phyloP scores from a whole-genome alignment of 371 early-diverging fungal genomes.

The Rhizopus delemar region DNA sequence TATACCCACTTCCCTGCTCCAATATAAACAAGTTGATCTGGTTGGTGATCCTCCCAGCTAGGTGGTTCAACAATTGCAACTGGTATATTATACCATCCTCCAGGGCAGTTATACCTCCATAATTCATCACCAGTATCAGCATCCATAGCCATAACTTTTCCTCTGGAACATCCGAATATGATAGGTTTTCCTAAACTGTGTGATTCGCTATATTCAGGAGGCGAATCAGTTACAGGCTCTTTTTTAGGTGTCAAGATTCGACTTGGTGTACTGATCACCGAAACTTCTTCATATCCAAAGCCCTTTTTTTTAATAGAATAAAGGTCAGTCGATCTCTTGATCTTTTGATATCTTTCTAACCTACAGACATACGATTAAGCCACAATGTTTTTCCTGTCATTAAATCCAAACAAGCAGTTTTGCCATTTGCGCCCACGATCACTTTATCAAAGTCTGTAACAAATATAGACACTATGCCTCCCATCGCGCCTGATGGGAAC shows the following conservation, averaged over 20 bases:
- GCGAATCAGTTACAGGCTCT: neutral
- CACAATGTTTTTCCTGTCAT: conserved; percentile 11
- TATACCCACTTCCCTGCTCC: conserved; percentile 34
- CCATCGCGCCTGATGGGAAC: conserved; percentile 8
- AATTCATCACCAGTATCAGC: conserved; percentile 25
- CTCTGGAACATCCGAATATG: conserved; percentile 26
- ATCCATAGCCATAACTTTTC: conserved; percentile 37
- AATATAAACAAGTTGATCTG: conserved; percentile 22
- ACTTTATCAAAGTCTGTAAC: conserved; percentile 14
- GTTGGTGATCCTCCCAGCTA: conserved; percentile 1
- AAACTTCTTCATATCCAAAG: conserved; percentile 23
- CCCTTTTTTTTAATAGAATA: conserved; percentile 14
- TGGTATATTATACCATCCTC: conserved; percentile 30
- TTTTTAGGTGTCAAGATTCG: conserved; percentile 14
- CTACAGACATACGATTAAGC: conserved; percentile 25
- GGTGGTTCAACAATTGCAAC: conserved; percentile 30
- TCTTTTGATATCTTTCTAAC: neutral
- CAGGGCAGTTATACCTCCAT: conserved; percentile 39
- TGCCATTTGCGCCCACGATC: conserved; percentile 11
- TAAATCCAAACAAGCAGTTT: conserved; percentile 13
- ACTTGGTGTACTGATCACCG: conserved; percentile 24
- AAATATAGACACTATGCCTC: conserved; percentile 11
- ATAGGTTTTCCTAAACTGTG: conserved; percentile 8
- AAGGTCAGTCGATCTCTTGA: neutral
- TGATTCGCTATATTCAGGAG: conserved; percentile 7